Conservation (phyloP, 2,329 filamentous ascomycete genomes). For the Ustilaginoidea virens region DNA sequence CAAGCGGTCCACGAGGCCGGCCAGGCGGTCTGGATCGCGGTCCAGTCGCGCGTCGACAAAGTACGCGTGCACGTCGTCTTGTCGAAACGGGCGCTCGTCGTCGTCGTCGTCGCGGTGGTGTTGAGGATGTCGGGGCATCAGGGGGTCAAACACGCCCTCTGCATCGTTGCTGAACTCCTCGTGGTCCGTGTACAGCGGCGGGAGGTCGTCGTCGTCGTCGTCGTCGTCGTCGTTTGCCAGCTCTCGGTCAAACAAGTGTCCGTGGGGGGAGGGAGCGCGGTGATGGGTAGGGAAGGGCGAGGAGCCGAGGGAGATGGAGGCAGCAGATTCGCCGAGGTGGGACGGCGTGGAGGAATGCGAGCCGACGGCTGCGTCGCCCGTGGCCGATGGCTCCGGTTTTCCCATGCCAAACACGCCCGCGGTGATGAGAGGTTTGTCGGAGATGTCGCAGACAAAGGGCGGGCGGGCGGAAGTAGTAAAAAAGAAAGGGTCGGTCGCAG, state of each 20-base stretch:
- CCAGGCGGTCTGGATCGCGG: conserved; percentile 25
- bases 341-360: conserved; percentile 6
- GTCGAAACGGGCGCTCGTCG: conserved; percentile 13
- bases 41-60: conserved; percentile 32
- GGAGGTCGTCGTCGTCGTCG: conserved; percentile 23
- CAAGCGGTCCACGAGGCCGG: conserved; percentile 27
- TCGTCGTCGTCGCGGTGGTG: conserved; percentile 5
- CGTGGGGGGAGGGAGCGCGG: conserved; percentile 7
- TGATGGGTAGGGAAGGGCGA: neutral
- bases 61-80: conserved; percentile 17
- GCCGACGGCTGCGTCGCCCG: too few species aligned
- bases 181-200: conserved; percentile 29
- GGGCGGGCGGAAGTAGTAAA: too few species aligned
- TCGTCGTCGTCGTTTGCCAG: conserved; percentile 17
- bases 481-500: too few species aligned
- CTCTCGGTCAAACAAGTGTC: conserved; percentile 21
- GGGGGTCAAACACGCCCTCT: conserved; percentile 9
- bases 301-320: conserved; percentile 13
- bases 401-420: too few species aligned
- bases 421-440: too few species aligned
- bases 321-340: conserved; percentile 12
- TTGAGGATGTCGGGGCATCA: conserved; percentile 10
- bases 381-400: too few species aligned
- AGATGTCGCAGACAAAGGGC: too few species aligned
- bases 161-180: conserved; percentile 7